A percentile compares a stretch with the other conserved stretches of the same genome.
Evolutionary conservation across 139 green algal species (phyloP).

Genomic region (Chlamydomonas schloesseri): DNA sequence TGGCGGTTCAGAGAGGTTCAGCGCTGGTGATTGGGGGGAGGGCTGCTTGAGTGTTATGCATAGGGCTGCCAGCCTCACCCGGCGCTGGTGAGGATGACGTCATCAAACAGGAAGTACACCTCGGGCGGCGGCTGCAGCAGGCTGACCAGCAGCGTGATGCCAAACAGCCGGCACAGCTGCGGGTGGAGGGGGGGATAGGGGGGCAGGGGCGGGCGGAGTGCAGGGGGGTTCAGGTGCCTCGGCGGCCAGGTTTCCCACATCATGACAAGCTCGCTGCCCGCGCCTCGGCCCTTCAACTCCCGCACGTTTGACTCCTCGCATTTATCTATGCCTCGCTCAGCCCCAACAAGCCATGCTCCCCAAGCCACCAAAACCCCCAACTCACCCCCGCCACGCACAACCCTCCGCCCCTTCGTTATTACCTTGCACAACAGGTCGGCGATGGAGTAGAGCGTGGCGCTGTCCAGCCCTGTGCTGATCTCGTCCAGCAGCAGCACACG

Average conservation of each 20-base stretch:
- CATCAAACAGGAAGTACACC: conserved; percentile 75
- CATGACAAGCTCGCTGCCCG: neutral
- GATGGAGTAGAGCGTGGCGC: conserved; percentile 81
- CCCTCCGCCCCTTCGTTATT: too few species aligned
- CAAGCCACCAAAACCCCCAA: too few species aligned
- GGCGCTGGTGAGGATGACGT: conserved; percentile 72
- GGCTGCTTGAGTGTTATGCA: neutral
- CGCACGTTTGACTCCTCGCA: too few species aligned
- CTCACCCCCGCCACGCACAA: too few species aligned
- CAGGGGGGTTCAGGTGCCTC: neutral
- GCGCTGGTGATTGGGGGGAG: neutral
- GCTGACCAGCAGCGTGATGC: conserved; percentile 69
- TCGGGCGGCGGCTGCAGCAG: conserved; percentile 93
- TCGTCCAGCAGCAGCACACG: conserved; percentile 68
- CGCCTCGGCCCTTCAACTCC: too few species aligned
- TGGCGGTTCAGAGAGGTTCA: too few species aligned
- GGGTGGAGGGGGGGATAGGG: neutral
- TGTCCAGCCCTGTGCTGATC: conserved; percentile 71
- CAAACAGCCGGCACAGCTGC: neutral
- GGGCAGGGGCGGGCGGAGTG: neutral
- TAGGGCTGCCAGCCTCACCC: conserved; percentile 56
- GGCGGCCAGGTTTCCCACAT: too few species aligned
- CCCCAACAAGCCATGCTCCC: too few species aligned
- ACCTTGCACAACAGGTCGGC: conserved; percentile 56
- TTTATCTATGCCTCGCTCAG: too few species aligned